Base-by-base conservation (phyloP, 2,329 filamentous ascomycete species). In the Geosmithia morbida region DNA sequence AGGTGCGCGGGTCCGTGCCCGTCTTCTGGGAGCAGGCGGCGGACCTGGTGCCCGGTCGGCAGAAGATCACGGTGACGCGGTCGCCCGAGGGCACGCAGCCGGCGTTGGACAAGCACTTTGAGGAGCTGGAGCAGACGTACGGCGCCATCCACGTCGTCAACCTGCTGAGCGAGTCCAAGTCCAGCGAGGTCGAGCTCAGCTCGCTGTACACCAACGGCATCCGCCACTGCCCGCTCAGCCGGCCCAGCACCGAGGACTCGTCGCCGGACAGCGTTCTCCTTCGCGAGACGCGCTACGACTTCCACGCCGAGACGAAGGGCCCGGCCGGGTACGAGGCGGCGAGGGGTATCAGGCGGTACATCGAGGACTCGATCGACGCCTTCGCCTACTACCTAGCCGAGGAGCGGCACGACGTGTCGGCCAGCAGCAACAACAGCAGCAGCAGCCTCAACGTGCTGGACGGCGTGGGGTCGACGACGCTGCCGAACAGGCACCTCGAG, bases 21-120 rank as follows among this genome's bases (percentile, higher is more conserved):
- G 74, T 97, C 2, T 98, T 98, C 62, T 98, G 92, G 92, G 92
- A 98, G 62, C 92, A 97, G 62, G 77, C 83, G 26, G 80, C 88
- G 11, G 89, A 89, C 18, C 74, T 97, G 30, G 74, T 95, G 37
- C 90, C 92, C 0, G 87, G 86, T 2, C 87, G 96, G 56, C 92
- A 97, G 60, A 97, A 97, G 61, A 95, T 98, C 43, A 82, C 83
- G 40, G 77, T 97, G 43, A 95, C 89, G 7, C 75, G 92, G 50
- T 95, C 89, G 13, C 75, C 79, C 1, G 89, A 96, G 58, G 92
- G 92, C 10, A 89, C 89, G 0, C 88, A 96, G 57, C 90, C 88
- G 33, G 87, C 92, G 1, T 97, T 98, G 59, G 83, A 97, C 64
- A 94, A 87, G 62, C 92, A 98, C 62, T 94, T 98, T 60, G 83